Evolutionary conservation across 2,329 filamentous ascomycete genomes (phyloP).

Genomic region (Botryosphaeria dothidea): DNA sequence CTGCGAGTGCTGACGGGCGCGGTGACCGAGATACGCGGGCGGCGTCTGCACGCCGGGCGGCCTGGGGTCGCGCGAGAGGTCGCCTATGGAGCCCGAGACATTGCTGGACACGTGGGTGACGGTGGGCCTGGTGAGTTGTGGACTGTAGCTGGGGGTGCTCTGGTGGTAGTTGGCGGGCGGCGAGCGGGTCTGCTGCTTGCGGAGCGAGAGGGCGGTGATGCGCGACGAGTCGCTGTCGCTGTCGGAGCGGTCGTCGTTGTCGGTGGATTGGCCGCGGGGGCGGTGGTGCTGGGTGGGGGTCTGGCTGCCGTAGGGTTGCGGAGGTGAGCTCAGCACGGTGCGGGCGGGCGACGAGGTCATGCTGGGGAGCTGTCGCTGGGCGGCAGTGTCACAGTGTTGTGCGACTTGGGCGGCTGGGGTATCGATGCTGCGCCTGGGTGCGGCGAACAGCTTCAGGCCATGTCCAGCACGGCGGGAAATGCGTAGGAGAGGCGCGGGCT

Average conservation of each 20-base stretch:
- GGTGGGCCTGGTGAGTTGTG: constrained; percentile 15
- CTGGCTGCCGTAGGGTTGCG: constrained; percentile 3
- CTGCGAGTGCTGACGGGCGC: constrained; percentile 69
- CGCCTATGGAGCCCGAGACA: constrained; percentile 28
- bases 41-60: constrained; percentile 47
- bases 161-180: constrained; percentile 36
- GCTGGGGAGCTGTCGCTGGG: no score
- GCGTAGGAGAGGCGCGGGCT: neutral
- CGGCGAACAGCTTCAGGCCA: constrained; percentile 9
- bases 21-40: constrained; percentile 51
- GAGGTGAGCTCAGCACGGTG: constrained; percentile 9
- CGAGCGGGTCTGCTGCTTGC: constrained; percentile 36
- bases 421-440: neutral
- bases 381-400: neutral
- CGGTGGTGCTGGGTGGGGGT: neutral
- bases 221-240: constrained; percentile 42
- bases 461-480: constrained; percentile 10
- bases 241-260: constrained; percentile 21
- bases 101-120: constrained; percentile 22
- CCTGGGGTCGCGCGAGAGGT: constrained; percentile 39
- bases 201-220: constrained; percentile 33
- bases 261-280: neutral
- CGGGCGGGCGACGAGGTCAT: constrained; percentile 18
- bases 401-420: constrained; percentile 13
- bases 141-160: constrained; percentile 37